phyloP scores from a whole-genome alignment of 129 eudicot species.

The Ambrosia trifida region DNA sequence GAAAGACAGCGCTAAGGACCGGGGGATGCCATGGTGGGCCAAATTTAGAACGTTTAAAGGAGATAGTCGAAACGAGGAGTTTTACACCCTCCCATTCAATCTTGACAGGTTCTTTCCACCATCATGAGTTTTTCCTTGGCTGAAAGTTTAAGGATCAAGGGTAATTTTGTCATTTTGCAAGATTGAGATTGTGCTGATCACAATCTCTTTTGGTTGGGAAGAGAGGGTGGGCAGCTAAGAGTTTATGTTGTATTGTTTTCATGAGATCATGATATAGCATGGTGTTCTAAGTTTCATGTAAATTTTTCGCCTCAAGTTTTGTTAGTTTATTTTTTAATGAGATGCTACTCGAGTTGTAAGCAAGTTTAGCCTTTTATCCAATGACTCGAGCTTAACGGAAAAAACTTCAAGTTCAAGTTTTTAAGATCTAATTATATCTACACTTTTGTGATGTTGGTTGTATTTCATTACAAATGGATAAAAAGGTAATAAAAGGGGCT shows the following conservation, averaged over 20 bases:
- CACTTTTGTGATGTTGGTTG: not conserved
- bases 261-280: conserved; percentile 51
- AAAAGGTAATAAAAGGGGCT: no score
- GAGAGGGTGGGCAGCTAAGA: not conserved
- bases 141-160: not conserved
- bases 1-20: conserved; percentile 87
- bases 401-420: not conserved
- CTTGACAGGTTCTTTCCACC: conserved; percentile 99
- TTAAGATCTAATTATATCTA: not conserved
- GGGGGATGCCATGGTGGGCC: conserved; percentile 99
- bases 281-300: conserved; percentile 48
- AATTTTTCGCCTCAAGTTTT: not conserved
- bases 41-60: conserved; percentile 95
- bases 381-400: no score
- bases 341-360: no score
- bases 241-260: conserved; percentile 19
- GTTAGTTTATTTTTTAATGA: no score
- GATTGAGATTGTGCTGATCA: conserved; percentile 42
- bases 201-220: conserved; percentile 30
- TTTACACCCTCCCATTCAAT: conserved; percentile 98
- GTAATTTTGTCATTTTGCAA: conserved; percentile 36
- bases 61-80: conserved; percentile 96
- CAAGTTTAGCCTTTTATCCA: no score
- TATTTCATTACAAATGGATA: not conserved
- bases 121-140: conserved; percentile 63